A percentile compares a stretch with the other conserved stretches of the same genome.
These are phyloP conservation scores for Alternaria triticina DNA, from an alignment of 2,329 filamentous ascomycete genomes.

Conservation along the genomic window DNA sequence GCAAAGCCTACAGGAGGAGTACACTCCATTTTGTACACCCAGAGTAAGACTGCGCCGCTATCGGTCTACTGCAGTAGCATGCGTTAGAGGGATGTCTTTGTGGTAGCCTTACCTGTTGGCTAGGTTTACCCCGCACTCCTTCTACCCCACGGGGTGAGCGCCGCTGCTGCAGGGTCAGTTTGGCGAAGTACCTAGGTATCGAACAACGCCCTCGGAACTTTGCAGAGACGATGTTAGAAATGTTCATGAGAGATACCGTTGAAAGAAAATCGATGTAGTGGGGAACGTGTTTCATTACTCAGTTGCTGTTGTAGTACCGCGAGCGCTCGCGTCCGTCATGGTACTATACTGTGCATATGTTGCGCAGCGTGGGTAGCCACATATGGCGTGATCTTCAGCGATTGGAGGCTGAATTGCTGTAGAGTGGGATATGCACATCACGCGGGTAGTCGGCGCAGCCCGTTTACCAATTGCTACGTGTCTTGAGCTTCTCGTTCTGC, in stretches of 20 bases:
- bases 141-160: conserved; percentile 31
- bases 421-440: conserved; percentile 20
- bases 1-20: neutral
- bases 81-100: conserved; percentile 35
- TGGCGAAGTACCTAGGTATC: neutral
- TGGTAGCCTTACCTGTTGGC: conserved; percentile 29
- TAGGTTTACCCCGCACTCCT: conserved; percentile 40
- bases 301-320: neutral
- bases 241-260: neutral
- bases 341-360: conserved; percentile 6
- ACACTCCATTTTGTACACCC: conserved; percentile 15
- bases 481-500: conserved; percentile 75
- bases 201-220: neutral
- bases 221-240: neutral
- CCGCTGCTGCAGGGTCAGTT: conserved; percentile 1
- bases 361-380: conserved; percentile 5
- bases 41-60: conserved; percentile 30
- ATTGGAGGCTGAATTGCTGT: conserved; percentile 20
- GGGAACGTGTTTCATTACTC: neutral
- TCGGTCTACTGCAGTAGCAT: conserved; percentile 25
- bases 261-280: neutral
- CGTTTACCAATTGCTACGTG: conserved; percentile 47
- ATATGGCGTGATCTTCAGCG: conserved; percentile 11
- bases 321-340: neutral
- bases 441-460: conserved; percentile 9